Evolutionary conservation across 108 stramenopile genomes (phyloP).

Genomic region (Nitzschia sp.): DNA sequence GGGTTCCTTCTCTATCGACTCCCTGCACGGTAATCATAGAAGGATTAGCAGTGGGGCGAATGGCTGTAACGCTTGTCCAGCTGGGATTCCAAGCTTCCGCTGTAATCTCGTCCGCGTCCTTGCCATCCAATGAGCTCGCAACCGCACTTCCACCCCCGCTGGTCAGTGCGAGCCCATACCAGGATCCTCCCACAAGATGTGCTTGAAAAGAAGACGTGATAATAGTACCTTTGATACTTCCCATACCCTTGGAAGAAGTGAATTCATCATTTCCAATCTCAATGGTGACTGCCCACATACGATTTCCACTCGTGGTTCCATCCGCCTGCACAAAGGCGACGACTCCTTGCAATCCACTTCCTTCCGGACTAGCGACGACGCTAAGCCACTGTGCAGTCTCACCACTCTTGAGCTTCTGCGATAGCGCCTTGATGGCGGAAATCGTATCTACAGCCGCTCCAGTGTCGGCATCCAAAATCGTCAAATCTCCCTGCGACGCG

Average conservation of each 20-base stretch:
- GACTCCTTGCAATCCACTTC: not conserved
- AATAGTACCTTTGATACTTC: not conserved
- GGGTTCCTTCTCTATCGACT: not conserved
- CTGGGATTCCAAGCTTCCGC: slow-evolving; percentile 16
- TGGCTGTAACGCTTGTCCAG: slow-evolving; percentile 16
- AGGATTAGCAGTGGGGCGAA: slow-evolving; percentile 15
- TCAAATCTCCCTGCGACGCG: slow-evolving; percentile 19
- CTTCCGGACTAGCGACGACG: not conserved
- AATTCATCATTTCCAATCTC: slow-evolving; percentile 17
- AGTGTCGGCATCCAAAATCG: slow-evolving; percentile 14
- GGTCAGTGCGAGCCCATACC: slow-evolving; percentile 14
- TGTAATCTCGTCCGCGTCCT: not conserved
- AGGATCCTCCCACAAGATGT: slow-evolving; percentile 4
- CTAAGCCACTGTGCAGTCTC: slow-evolving; percentile 19
- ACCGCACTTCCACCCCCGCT: not conserved
- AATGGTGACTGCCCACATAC: slow-evolving; percentile 8
- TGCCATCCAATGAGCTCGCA: not conserved
- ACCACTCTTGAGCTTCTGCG: not conserved
- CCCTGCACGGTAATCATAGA: slow-evolving; percentile 13
- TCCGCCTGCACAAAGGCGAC: slow-evolving; percentile 13
- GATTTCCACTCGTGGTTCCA: slow-evolving; percentile 13
- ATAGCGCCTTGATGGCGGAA: not conserved
- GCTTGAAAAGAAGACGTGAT: slow-evolving; percentile 2
- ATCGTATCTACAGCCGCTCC: slow-evolving; percentile 11
- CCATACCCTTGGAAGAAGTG: not conserved